Conservation (phyloP, 169 alveolate species). For the Plasmodium knowlesi region DNA sequence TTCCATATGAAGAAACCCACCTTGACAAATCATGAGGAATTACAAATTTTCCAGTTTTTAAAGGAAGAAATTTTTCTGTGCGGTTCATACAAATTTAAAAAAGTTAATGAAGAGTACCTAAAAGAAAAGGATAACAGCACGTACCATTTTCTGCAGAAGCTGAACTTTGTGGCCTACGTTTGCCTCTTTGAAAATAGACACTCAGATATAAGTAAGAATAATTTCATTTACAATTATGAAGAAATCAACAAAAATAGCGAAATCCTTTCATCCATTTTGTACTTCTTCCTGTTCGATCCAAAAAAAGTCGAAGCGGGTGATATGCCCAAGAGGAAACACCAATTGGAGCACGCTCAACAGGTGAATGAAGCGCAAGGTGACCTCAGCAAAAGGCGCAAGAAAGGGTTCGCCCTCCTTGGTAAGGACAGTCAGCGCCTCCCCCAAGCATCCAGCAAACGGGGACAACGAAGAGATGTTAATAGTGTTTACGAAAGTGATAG, state of each 20-base stretch:
- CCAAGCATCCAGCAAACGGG: background rate
- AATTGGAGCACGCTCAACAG: background rate
- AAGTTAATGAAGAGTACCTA: slow-evolving; percentile 34
- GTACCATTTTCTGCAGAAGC: slow-evolving; percentile 23
- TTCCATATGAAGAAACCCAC: slow-evolving; percentile 44
- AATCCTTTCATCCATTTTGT: slow-evolving; percentile 43
- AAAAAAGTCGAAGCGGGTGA: background rate
- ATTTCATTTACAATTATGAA: slow-evolving; percentile 34
- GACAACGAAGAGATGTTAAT: background rate
- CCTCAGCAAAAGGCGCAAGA: background rate
- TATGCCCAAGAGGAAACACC: background rate
- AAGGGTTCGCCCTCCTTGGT: background rate
- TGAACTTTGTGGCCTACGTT: slow-evolving; percentile 45
- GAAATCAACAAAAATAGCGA: slow-evolving; percentile 21
- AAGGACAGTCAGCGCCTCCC: background rate
- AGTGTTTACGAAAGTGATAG: slow-evolving; percentile 58
- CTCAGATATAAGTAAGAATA: slow-evolving; percentile 19
- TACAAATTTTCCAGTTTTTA: slow-evolving; percentile 50
- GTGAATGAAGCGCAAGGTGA: background rate
- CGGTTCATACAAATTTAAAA: slow-evolving; percentile 18
- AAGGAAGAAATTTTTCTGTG: slow-evolving; percentile 70
- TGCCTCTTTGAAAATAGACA: slow-evolving; percentile 59
- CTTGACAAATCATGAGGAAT: slow-evolving; percentile 37
- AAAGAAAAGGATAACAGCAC: slow-evolving; percentile 24
- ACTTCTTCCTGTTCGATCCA: slow-evolving; percentile 32